A percentile compares a stretch with the other conserved stretches of the same genome.
Conservation (phyloP, 2,329 filamentous ascomycete species). For the Aspergillus nomiae region DNA sequence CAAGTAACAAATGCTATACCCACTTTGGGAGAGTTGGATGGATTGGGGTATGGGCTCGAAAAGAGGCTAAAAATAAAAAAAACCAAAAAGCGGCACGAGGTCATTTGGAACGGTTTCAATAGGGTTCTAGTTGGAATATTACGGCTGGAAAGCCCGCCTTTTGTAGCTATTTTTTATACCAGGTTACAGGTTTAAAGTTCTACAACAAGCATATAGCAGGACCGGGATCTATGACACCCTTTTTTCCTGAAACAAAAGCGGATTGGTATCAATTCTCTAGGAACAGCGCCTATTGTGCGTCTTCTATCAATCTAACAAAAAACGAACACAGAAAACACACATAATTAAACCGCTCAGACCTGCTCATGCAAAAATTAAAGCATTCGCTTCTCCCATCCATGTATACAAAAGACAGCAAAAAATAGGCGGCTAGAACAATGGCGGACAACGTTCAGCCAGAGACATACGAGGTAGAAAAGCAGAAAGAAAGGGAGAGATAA, state of each 20-base stretch:
- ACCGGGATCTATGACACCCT: background rate
- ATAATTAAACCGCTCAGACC: slow-evolving; percentile 18
- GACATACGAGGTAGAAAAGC: slow-evolving; percentile 4
- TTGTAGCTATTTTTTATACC: background rate
- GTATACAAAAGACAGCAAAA: slow-evolving; percentile 17
- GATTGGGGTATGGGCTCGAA: background rate
- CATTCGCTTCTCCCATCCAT: slow-evolving; percentile 16
- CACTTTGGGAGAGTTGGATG: slow-evolving; percentile 8
- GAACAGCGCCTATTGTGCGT: slow-evolving; percentile 12
- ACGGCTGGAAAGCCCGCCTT: background rate
- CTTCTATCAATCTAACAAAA: slow-evolving; percentile 26
- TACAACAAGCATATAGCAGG: background rate
- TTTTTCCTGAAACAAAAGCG: slow-evolving; percentile 3
- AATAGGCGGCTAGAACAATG: slow-evolving; percentile 9
- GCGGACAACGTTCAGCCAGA: slow-evolving; percentile 5
- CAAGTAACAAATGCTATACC: slow-evolving; percentile 2
- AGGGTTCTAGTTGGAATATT: background rate
- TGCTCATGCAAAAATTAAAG: slow-evolving; percentile 13
- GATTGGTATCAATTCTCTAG: slow-evolving; percentile 28
- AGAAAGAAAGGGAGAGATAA: background rate
- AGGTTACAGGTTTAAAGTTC: background rate
- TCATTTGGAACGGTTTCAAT: background rate
- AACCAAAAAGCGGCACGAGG: background rate
- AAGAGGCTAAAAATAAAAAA: background rate
- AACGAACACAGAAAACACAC: slow-evolving; percentile 12